Evolutionary conservation across 192 early-diverging fungal genomes (phyloP).

Genomic region (Backusella macrospora): DNA sequence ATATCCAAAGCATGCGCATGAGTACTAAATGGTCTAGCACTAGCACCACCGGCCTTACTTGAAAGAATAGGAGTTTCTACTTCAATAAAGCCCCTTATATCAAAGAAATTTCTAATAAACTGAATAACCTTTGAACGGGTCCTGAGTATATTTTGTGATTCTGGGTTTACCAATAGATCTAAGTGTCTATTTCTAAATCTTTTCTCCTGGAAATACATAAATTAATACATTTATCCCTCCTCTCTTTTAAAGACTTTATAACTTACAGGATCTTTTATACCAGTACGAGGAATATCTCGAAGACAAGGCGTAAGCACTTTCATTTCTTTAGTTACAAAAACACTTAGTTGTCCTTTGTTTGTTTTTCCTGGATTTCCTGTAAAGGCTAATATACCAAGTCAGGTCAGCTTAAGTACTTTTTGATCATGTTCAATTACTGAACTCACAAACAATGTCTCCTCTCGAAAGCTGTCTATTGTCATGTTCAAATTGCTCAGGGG

Average conservation of each 20-base stretch:
- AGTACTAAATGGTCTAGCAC: constrained; percentile 79
- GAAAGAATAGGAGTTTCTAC: constrained; percentile 86
- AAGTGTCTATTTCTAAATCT: constrained; percentile 73
- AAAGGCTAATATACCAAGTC: constrained; percentile 28
- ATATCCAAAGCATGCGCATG: constrained; percentile 65
- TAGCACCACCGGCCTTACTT: constrained; percentile 75
- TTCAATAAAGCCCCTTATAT: constrained; percentile 70
- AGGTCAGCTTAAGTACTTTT: neutral
- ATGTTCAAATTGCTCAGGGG: constrained; percentile 44
- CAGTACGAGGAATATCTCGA: constrained; percentile 66
- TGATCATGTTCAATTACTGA: neutral
- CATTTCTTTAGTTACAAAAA: constrained; percentile 58
- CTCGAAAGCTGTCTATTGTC: constrained; percentile 51
- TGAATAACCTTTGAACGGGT: constrained; percentile 64
- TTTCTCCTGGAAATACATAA: constrained; percentile 46
- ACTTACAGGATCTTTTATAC: constrained; percentile 58
- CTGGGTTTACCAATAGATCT: constrained; percentile 74
- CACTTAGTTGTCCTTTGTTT: constrained; percentile 65
- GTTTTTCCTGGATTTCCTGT: constrained; percentile 72
- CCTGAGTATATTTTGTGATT: constrained; percentile 50
- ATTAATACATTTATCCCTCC: neutral
- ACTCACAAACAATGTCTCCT: constrained; percentile 68
- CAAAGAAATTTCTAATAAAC: constrained; percentile 67
- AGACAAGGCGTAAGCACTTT: constrained; percentile 71
- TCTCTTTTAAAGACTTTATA: neutral